These are phyloP conservation scores for Baorangia bicolor DNA, from an alignment of 768 basidiomycete genomes.

Conservation along the genomic window DNA sequence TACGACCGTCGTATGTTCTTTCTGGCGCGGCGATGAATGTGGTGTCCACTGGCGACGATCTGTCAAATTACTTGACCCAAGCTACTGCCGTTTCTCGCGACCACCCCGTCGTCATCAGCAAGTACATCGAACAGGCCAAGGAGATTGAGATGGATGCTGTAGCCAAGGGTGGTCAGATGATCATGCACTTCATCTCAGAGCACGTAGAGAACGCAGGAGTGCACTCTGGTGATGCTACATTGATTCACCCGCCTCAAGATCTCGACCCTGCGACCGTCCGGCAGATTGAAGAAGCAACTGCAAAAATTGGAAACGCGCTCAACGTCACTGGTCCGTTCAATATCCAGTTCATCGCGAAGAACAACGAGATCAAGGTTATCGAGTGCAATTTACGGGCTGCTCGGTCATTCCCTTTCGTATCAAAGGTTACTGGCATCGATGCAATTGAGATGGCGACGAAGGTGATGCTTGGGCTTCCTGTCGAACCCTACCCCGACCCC, in stretches of 20 bases:
- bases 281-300: constrained; percentile 95
- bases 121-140: constrained; percentile 99
- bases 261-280: constrained; percentile 95
- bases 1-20: constrained; percentile 98
- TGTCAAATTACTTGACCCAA: constrained; percentile 89
- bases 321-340: constrained; percentile 99
- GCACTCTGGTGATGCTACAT: constrained; percentile 97
- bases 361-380: constrained; percentile 99
- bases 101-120: constrained; percentile 96
- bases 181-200: constrained; percentile 99
- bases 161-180: constrained; percentile 94
- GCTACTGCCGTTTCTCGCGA: constrained; percentile 95
- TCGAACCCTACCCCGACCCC: constrained; percentile 86
- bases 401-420: constrained; percentile 98
- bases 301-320: constrained; percentile 95
- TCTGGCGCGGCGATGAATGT: constrained; percentile 99
- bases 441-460: constrained; percentile 99
- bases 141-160: constrained; percentile 99
- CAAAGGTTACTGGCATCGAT: constrained; percentile 96
- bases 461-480: constrained; percentile 91
- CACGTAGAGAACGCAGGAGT: constrained; percentile 99
- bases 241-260: constrained; percentile 98
- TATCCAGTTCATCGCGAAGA: constrained; percentile 99
- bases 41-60: constrained; percentile 88
- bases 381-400: constrained; percentile 98